phyloP scores from a whole-genome alignment of 805 yeast species.

The Zygotorulaspora chibaensis region DNA sequence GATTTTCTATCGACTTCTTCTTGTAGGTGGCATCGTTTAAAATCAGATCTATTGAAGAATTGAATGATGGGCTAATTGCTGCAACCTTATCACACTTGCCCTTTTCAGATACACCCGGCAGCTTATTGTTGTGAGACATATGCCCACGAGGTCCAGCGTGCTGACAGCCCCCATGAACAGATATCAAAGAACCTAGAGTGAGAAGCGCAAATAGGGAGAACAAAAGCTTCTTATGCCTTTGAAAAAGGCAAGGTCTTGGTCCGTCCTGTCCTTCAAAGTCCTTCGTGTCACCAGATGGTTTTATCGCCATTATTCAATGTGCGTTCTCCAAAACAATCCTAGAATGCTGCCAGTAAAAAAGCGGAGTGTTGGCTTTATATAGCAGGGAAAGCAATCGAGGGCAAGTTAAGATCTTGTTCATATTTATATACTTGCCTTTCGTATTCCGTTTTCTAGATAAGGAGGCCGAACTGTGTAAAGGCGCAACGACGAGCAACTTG shows the following conservation, averaged over 20 bases:
- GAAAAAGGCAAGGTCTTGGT: background rate
- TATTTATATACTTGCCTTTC: too few relatives aligned
- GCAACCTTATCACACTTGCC: slow-evolving; percentile 17
- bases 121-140: background rate
- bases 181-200: slow-evolving; percentile 5
- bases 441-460: too few relatives aligned
- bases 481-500: too few relatives aligned
- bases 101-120: background rate
- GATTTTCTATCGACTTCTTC: slow-evolving; percentile 39
- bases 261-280: background rate
- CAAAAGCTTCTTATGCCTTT: slow-evolving; percentile 6
- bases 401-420: too few relatives aligned
- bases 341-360: too few relatives aligned
- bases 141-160: background rate
- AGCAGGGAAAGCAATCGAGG: too few relatives aligned
- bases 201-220: slow-evolving; percentile 8
- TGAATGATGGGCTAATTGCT: slow-evolving; percentile 25
- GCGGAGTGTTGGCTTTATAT: too few relatives aligned
- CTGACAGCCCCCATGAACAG: background rate
- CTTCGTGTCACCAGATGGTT: background rate
- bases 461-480: too few relatives aligned
- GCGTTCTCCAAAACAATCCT: too few relatives aligned
- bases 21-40: slow-evolving; percentile 37
- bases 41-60: slow-evolving; percentile 24
- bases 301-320: background rate